Evolutionary conservation across 331 rosid species (phyloP).

Genomic region (Quercus tomentella): DNA sequence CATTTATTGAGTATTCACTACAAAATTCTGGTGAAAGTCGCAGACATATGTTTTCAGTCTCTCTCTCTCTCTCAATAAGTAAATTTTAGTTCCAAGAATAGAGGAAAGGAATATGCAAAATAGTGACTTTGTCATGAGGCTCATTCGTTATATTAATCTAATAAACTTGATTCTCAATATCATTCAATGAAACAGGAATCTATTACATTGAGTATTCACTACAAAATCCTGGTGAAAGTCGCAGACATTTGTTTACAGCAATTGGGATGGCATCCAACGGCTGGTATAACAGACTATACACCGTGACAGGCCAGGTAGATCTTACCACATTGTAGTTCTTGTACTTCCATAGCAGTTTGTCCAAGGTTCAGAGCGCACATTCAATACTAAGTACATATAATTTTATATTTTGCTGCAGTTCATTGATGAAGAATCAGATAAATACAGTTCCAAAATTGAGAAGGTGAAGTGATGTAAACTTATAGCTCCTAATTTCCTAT

Average conservation of each 20-base stretch:
- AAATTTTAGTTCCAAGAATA: no score
- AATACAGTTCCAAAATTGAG: conserved; percentile 53
- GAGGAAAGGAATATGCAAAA: no score
- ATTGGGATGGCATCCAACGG: conserved; percentile 91
- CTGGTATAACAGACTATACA: conserved; percentile 85
- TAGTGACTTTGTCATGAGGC: no score
- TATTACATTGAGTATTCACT: conserved; percentile 80
- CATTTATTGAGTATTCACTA: conserved; percentile 59
- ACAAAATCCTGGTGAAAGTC: conserved; percentile 74
- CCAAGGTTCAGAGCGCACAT: not conserved
- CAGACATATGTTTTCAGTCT: conserved; percentile 53
- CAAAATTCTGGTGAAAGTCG: conserved; percentile 72
- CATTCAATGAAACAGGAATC: conserved; percentile 46
- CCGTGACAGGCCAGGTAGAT: conserved; percentile 87
- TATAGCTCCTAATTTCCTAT: not conserved
- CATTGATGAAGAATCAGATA: conserved; percentile 59
- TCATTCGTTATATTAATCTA: not conserved
- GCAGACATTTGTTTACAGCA: conserved; percentile 65
- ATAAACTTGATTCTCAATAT: not conserved
- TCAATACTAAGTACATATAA: not conserved
- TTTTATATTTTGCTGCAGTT: conserved; percentile 37
- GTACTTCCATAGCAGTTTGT: not conserved
- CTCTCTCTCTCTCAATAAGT: no score
- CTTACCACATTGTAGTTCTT: not conserved
- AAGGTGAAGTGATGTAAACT: conserved; percentile 39